Percentiles rank a stretch among this genome's conserved stretches.
Evolutionary conservation across 2,329 filamentous ascomycete genomes (phyloP).

Genomic region (Talaromyces sp.): DNA sequence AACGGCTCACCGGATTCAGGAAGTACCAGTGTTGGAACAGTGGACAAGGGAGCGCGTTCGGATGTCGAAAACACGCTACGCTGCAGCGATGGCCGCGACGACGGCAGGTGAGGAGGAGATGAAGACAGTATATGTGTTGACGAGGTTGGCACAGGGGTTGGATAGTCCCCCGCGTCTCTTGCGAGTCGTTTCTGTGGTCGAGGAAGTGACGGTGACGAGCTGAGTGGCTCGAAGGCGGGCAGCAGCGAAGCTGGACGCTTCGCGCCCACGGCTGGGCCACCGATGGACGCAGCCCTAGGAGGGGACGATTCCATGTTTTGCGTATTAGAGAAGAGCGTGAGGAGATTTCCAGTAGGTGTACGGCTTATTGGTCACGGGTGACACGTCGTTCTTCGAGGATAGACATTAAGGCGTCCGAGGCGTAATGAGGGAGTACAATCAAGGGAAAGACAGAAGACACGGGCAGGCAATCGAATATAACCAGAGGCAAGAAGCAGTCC

Average conservation of each 20-base stretch:
- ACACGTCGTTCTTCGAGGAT: background rate
- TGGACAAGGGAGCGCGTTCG: conserved; percentile 76
- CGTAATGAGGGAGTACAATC: background rate
- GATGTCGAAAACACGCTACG: conserved; percentile 57
- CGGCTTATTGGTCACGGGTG: background rate
- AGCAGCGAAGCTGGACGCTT: conserved; percentile 45
- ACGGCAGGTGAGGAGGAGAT: conserved; percentile 61
- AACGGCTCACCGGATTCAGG: conserved; percentile 74
- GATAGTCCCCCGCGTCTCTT: conserved; percentile 56
- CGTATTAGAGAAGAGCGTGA: background rate
- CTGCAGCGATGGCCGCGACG: conserved; percentile 50
- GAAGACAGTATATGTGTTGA: conserved; percentile 87
- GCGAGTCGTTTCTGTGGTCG: conserved; percentile 43
- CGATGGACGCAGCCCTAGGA: conserved; percentile 25
- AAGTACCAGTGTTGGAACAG: conserved; percentile 77
- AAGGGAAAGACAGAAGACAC: background rate
- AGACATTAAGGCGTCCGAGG: background rate
- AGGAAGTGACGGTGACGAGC: conserved; percentile 44
- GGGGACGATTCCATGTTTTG: conserved; percentile 36
- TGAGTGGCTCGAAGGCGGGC: conserved; percentile 46
- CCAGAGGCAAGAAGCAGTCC: background rate
- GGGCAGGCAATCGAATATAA: background rate
- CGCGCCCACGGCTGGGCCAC: conserved; percentile 31
- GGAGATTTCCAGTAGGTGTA: background rate
- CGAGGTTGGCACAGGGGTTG: conserved; percentile 88